Evolutionary conservation across 495 filamentous ascomycete genomes (phyloP), one percentile per base, ranked within the genome.

Genomic region (Entonaema liquescens): DNA sequence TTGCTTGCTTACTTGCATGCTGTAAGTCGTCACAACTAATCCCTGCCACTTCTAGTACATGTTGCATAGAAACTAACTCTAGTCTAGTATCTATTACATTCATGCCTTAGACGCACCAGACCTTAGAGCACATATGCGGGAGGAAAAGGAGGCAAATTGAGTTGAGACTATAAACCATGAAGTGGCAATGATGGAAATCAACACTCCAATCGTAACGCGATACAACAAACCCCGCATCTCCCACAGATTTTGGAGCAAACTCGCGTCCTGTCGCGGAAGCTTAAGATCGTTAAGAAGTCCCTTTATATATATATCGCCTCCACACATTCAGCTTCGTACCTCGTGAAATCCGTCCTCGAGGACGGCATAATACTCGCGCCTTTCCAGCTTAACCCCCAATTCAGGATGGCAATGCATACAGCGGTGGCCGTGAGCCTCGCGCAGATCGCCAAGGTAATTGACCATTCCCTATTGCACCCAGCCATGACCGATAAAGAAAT

Each of bases 401-500:
- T 7, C 13, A n/a, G 29, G 11, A 79, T 76, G 66, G 40, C 68
- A 26, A 58, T 61, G 13, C 56, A 68, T 17, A 66, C 56, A 66
- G 81, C 78, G n/a, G 79, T 86, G 64, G 78, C 78, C n/a, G 80
- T 86, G 29, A 83, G 83, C n/a, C 80, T 88, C 2, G 53, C 78
- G 26, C 81, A 86, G 59, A 74, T 89, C 21, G 85, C 87, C 65
- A 87, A 87, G 65, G 79, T 81, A 73, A 89, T 89, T 72, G 87
- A 89, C 74, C 86, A 89, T 74, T 88, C 85, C 50, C 80, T 89
- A 31, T 80, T 89, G 2, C 85, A 89, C 68, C 88, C 86, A n/a
- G 86, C 83, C 29, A 83, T 87, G 81, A 88, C 87, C 47, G 86
- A 88, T 71, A 71, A 68, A 15, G 83, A 86, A n/a, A 79, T 88